Conservation (phyloP, 148 eudicot species). For the Heliamphora exappendiculata region DNA sequence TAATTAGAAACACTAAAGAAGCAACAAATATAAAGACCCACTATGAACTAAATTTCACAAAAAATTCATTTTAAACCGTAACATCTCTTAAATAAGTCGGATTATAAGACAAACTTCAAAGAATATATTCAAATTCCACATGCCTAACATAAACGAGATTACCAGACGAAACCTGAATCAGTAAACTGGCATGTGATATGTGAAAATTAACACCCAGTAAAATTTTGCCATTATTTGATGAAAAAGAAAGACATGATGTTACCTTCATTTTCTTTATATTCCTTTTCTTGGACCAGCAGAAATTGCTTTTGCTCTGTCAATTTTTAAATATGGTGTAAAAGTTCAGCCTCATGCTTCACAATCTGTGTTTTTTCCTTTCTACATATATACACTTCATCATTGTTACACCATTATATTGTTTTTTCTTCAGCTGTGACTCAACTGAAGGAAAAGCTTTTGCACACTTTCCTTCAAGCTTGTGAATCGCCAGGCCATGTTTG, state of each 20-base stretch:
- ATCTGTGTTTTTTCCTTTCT: background rate
- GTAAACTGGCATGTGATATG: too few species aligned
- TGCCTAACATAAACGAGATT: too few species aligned
- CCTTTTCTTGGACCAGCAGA: background rate
- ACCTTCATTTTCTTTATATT: background rate
- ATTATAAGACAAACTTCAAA: too few species aligned
- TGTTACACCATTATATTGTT: background rate
- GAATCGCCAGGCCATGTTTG: too few species aligned
- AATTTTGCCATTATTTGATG: background rate
- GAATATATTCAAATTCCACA: too few species aligned
- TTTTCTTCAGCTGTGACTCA: background rate
- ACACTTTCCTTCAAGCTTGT: background rate
- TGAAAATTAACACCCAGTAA: background rate
- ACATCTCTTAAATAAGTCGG: too few species aligned
- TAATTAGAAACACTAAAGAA: too few species aligned
- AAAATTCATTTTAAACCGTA: too few species aligned
- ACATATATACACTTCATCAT: background rate
- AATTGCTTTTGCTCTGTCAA: background rate
- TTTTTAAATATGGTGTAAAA: background rate
- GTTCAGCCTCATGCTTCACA: background rate
- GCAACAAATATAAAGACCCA: too few species aligned
- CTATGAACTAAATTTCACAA: too few species aligned
- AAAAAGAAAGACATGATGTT: background rate
- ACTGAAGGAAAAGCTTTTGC: background rate
- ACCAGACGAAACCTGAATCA: too few species aligned